These are phyloP conservation scores for Aegilops umbellulata DNA, from an alignment of 176 grass and related monocot species.

Conservation along the genomic window DNA sequence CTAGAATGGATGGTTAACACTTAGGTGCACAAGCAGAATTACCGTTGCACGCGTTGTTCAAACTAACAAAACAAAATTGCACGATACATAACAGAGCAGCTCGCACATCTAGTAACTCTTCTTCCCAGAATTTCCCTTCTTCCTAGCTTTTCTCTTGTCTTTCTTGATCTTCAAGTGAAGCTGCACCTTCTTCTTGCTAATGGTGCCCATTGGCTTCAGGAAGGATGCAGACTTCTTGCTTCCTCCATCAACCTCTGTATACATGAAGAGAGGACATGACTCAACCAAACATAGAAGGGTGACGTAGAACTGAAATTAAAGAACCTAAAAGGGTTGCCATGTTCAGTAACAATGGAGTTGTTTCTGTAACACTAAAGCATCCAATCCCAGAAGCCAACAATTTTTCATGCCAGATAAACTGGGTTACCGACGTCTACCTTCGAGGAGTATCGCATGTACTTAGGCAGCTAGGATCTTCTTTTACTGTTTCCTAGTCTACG, in stretches of 20 bases:
- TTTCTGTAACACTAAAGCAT: neutral
- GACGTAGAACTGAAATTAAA: neutral
- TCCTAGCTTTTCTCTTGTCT: conserved; percentile 61
- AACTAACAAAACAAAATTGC: conserved; percentile 41
- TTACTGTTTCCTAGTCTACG: no score
- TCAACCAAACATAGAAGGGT: no score
- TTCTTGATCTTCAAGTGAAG: conserved; percentile 80
- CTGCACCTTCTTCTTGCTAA: conserved; percentile 86
- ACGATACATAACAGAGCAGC: neutral
- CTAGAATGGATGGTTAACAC: neutral
- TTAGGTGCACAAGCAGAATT: neutral
- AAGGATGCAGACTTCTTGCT: conserved; percentile 33
- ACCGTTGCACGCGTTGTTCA: neutral
- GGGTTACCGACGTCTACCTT: no score
- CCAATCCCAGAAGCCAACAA: neutral
- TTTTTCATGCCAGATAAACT: neutral
- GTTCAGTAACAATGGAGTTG: neutral
- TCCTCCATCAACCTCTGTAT: conserved; percentile 38
- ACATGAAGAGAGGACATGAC: neutral
- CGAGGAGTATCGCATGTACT: no score
- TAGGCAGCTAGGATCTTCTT: no score
- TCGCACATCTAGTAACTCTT: conserved; percentile 29
- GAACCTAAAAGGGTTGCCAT: neutral
- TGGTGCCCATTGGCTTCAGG: conserved; percentile 68
- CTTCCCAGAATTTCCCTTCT: conserved; percentile 60